These are phyloP conservation scores for Colletotrichum sp. DNA, from an alignment of 2,329 filamentous ascomycete species.

Conservation along the genomic window DNA sequence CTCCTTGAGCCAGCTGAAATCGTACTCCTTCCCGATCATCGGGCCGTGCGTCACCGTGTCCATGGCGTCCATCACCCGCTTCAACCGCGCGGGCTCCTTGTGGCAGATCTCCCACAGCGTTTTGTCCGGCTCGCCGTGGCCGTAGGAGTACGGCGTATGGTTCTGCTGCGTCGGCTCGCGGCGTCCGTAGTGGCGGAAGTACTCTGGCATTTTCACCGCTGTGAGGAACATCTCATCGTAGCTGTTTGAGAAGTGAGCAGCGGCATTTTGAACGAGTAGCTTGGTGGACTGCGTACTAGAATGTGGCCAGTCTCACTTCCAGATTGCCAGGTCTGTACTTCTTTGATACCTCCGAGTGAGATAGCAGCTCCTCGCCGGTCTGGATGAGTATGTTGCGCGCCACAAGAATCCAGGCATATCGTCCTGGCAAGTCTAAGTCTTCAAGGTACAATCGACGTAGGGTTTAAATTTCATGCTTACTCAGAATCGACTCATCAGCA, in stretches of 20 bases:
- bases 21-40: constrained; percentile 23
- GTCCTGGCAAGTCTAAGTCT: not conserved
- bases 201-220: constrained; percentile 23
- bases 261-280: no score
- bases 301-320: constrained; percentile 4
- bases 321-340: constrained; percentile 1
- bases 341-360: constrained; percentile 26
- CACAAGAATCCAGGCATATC: not conserved
- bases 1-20: constrained; percentile 32
- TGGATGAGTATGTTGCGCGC: not conserved
- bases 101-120: constrained; percentile 36
- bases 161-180: constrained; percentile 30
- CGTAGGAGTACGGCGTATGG: constrained; percentile 33
- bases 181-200: constrained; percentile 26
- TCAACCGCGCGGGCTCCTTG: constrained; percentile 24
- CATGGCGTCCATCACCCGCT: constrained; percentile 26
- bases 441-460: fast-evolving
- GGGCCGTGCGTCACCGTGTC: not conserved
- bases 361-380: constrained; percentile 20
- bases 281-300: not conserved
- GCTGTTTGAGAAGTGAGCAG: fast-evolving
- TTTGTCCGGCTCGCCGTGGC: constrained; percentile 30
- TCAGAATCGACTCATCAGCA: constrained; percentile 30
- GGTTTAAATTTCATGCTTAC: not conserved
- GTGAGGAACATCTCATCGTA: not conserved